Percentiles rank a stretch among this genome's conserved stretches.
Evolutionary conservation across 202 grass and related monocot genomes (phyloP).

Genomic region (Zizania palustris): DNA sequence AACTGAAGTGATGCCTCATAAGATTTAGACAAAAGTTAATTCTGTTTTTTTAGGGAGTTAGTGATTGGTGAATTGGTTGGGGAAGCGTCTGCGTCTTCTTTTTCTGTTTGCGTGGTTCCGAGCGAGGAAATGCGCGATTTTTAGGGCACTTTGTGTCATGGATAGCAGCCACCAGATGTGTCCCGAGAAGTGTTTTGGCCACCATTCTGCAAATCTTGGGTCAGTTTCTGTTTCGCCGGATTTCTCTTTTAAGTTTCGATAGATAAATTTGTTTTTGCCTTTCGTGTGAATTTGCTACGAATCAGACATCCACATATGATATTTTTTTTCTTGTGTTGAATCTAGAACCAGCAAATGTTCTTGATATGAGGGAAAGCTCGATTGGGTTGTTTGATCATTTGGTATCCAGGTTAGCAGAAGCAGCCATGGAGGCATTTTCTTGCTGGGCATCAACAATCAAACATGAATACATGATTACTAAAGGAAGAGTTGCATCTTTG

Average conservation of each 20-base stretch:
- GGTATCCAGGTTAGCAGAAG: slow-evolving; percentile 6
- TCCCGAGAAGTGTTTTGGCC: background rate
- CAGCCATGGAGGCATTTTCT: slow-evolving; percentile 17
- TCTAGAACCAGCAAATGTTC: slow-evolving; percentile 3
- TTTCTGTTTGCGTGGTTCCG: slow-evolving; percentile 23
- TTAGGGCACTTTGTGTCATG: slow-evolving; percentile 5
- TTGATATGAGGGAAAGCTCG: too few species aligned
- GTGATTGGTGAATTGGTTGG: slow-evolving; percentile 40
- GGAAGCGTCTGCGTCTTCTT: slow-evolving; percentile 42
- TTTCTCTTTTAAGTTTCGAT: background rate
- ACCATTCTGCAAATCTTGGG: slow-evolving; percentile 34
- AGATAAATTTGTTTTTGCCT: background rate
- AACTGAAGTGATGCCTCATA: background rate
- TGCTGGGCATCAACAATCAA: slow-evolving; percentile 1
- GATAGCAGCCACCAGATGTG: background rate
- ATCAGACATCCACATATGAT: background rate
- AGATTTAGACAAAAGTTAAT: slow-evolving; percentile 16
- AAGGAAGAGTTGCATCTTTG: background rate
- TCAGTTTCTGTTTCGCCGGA: background rate
- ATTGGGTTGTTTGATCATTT: too few species aligned
- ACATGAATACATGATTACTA: background rate
- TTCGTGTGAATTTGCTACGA: slow-evolving; percentile 19
- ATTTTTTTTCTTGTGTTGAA: background rate
- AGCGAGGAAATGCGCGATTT: slow-evolving; percentile 9
- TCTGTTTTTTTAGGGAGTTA: slow-evolving; percentile 31